A percentile compares a stretch with the other conserved stretches of the same genome.
Conservation (phyloP, 1,284 basidiomycete genomes). For the Apiotrichum gracile region DNA sequence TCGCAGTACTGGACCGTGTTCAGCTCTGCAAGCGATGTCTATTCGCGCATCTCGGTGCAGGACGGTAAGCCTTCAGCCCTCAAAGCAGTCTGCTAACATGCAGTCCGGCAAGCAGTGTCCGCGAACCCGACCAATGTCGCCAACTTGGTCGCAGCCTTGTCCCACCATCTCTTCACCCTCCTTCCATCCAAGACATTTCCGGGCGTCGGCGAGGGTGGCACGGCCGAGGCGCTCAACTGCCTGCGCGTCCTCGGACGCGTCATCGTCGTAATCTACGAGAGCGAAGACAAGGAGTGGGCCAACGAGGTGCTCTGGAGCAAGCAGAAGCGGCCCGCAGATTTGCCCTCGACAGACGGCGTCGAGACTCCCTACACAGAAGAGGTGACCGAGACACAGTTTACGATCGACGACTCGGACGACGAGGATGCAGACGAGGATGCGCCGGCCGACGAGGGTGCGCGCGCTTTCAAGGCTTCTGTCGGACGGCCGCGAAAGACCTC, state of each 20-base stretch:
- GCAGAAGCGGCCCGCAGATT: slow-evolving; percentile 1
- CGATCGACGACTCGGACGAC: slow-evolving; percentile 67
- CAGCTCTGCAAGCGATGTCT: slow-evolving; percentile 79
- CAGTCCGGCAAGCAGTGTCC: slow-evolving; percentile 72
- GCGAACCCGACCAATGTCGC: slow-evolving; percentile 77
- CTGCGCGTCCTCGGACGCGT: slow-evolving; percentile 76
- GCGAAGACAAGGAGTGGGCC: slow-evolving; percentile 49
- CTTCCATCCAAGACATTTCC: slow-evolving; percentile 79
- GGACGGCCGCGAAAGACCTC: slow-evolving; percentile 5
- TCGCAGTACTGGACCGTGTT: slow-evolving; percentile 78
- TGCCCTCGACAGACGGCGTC: neutral
- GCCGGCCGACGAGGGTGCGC: slow-evolving; percentile 60
- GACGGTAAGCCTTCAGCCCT: slow-evolving; percentile 59
- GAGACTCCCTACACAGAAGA: slow-evolving; percentile 53
- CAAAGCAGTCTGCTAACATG: slow-evolving; percentile 1
- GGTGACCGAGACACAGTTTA: slow-evolving; percentile 59
- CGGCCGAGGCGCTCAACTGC: slow-evolving; percentile 77
- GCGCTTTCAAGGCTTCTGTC: slow-evolving; percentile 43
- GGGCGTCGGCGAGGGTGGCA: slow-evolving; percentile 46
- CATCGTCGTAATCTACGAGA: slow-evolving; percentile 79
- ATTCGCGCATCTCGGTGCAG: slow-evolving; percentile 74
- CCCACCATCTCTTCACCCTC: slow-evolving; percentile 70
- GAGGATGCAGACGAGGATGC: slow-evolving; percentile 53
- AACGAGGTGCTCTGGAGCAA: slow-evolving; percentile 10
- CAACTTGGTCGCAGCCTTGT: slow-evolving; percentile 68